A percentile compares a stretch with the other conserved stretches of the same genome.
These are phyloP conservation scores for Trypanosoma melophagium DNA, from an alignment of 208 protist genomes.

Conservation along the genomic window DNA sequence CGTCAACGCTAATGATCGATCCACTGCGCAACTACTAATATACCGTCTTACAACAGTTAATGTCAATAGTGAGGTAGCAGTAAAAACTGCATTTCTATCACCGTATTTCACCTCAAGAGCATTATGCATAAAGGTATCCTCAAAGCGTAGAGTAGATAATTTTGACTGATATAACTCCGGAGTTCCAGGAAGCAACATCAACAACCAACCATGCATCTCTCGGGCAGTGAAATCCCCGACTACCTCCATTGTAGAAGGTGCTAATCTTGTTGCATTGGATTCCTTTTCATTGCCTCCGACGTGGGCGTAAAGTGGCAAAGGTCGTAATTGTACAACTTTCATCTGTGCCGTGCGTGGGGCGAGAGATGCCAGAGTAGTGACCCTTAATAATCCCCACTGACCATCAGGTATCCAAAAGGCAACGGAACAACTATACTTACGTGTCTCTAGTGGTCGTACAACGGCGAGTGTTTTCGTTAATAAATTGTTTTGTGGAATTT, in stretches of 20 bases:
- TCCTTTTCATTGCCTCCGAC: slow-evolving; percentile 27
- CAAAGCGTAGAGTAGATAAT: slow-evolving; percentile 40
- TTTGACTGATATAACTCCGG: slow-evolving; percentile 44
- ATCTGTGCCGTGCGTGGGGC: slow-evolving; percentile 75
- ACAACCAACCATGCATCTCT: slow-evolving; percentile 66
- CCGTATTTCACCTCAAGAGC: slow-evolving; percentile 21
- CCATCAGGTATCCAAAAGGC: slow-evolving; percentile 61
- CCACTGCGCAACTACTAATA: slow-evolving; percentile 18
- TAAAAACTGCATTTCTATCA: slow-evolving; percentile 31
- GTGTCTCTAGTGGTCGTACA: slow-evolving; percentile 8
- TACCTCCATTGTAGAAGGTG: slow-evolving; percentile 55
- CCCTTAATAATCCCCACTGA: slow-evolving; percentile 37
- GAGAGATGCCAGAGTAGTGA: slow-evolving; percentile 46
- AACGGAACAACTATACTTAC: slow-evolving; percentile 18
- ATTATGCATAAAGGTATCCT: slow-evolving; percentile 50
- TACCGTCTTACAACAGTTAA: slow-evolving; percentile 42
- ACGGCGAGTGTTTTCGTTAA: slow-evolving; percentile 17
- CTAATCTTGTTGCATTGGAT: slow-evolving; percentile 21
- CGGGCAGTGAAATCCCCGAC: slow-evolving; percentile 40
- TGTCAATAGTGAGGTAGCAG: slow-evolving; percentile 52
- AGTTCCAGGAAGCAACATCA: slow-evolving; percentile 54
- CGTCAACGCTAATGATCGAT: slow-evolving; percentile 13
- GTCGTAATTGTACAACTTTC: slow-evolving; percentile 50
- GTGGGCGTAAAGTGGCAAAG: slow-evolving; percentile 70
- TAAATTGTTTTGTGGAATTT: slow-evolving; percentile 7